Evolutionary conservation across 2,329 filamentous ascomycete species (phyloP).

Genomic region (Helicocarpus griseus): DNA sequence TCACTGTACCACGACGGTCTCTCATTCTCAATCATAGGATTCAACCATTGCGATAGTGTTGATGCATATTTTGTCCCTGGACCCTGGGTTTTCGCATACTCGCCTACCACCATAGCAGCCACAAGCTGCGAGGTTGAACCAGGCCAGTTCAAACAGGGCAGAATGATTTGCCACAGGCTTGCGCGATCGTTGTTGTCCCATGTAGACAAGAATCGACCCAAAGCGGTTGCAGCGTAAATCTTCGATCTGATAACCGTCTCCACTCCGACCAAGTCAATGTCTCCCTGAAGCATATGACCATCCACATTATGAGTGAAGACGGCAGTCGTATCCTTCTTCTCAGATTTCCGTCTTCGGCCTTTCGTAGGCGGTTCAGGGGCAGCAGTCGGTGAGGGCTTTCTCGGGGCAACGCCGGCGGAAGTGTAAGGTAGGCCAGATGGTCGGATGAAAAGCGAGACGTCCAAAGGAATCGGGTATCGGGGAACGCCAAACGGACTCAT

Average conservation of each 20-base stretch:
- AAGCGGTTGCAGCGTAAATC: slow-evolving; percentile 73
- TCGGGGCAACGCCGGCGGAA: slow-evolving; percentile 26
- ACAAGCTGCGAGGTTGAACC: slow-evolving; percentile 81
- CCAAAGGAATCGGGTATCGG: slow-evolving; percentile 86
- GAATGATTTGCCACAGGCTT: slow-evolving; percentile 54
- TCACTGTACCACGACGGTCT: slow-evolving; percentile 78
- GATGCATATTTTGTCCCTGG: slow-evolving; percentile 24
- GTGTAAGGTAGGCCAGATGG: slow-evolving; percentile 82
- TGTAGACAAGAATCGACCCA: slow-evolving; percentile 71
- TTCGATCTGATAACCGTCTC: slow-evolving; percentile 84
- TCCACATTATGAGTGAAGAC: slow-evolving; percentile 85
- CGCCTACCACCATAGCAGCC: slow-evolving; percentile 74
- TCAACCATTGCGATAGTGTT: slow-evolving; percentile 48
- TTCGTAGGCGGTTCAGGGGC: slow-evolving; percentile 44
- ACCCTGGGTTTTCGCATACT: slow-evolving; percentile 58
- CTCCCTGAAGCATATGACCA: slow-evolving; percentile 94
- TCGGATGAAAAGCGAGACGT: slow-evolving; percentile 77
- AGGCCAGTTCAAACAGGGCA: slow-evolving; percentile 59
- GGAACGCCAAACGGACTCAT: slow-evolving; percentile 88
- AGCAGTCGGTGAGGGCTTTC: slow-evolving; percentile 32
- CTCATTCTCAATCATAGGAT: slow-evolving; percentile 69
- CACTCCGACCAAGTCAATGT: slow-evolving; percentile 85
- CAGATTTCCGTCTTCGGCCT: slow-evolving; percentile 74
- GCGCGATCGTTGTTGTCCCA: slow-evolving; percentile 51
- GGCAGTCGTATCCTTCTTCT: slow-evolving; percentile 65